Evolutionary conservation across 495 filamentous ascomycete genomes (phyloP).

Genomic region (Hypoxylon intermedium): DNA sequence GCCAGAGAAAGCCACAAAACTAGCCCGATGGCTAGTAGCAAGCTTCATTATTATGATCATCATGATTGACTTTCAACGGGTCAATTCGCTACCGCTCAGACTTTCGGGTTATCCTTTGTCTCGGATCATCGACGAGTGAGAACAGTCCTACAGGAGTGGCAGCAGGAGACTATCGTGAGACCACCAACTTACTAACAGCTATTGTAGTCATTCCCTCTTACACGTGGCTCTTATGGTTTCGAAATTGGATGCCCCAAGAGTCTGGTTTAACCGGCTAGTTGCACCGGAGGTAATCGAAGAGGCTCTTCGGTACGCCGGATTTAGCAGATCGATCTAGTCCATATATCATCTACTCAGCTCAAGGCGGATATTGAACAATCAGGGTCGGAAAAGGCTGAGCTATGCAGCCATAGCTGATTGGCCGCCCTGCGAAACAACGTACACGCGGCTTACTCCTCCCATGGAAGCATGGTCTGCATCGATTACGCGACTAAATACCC

Average conservation of each 20-base stretch:
- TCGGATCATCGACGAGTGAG: neutral
- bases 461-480: conserved; percentile 13
- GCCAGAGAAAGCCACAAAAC: conserved; percentile 13
- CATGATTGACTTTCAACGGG: conserved; percentile 8
- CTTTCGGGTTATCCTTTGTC: neutral
- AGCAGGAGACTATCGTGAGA: neutral
- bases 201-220: neutral
- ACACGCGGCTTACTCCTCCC: conserved; percentile 3
- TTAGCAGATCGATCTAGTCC: neutral
- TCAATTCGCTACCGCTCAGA: conserved; percentile 11
- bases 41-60: conserved; percentile 10
- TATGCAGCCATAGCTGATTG: conserved; percentile 20
- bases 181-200: neutral
- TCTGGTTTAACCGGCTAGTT: neutral
- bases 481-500: conserved; percentile 19
- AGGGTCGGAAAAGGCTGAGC: conserved; percentile 18
- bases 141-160: conserved; percentile 1
- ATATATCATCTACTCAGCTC: neutral
- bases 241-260: neutral
- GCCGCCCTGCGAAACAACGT: conserved; percentile 16
- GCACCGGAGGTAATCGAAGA: conserved; percentile 2
- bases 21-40: neutral
- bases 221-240: neutral
- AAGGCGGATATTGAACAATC: neutral
- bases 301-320: neutral